Percentiles rank a stretch among this genome's conserved stretches.
These are phyloP conservation scores for Phytophthora quininea DNA, from an alignment of 352 stramenopile species.

Conservation along the genomic window DNA sequence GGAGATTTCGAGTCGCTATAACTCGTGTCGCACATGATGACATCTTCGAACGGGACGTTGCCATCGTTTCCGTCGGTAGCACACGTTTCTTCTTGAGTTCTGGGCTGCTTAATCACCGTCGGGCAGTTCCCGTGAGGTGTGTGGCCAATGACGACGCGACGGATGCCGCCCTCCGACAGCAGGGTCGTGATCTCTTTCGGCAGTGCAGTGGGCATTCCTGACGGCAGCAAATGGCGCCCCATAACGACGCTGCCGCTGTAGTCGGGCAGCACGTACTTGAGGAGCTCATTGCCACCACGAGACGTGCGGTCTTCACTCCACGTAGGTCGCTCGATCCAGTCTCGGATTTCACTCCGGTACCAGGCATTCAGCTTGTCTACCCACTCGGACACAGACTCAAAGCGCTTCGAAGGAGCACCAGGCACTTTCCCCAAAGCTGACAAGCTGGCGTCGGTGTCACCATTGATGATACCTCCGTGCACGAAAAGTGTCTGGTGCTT, in stretches of 20 bases:
- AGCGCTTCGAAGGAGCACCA: conserved; percentile 32
- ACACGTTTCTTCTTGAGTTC: conserved; percentile 15
- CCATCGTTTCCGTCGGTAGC: conserved; percentile 8
- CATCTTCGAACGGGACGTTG: conserved; percentile 60
- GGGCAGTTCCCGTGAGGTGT: conserved; percentile 92
- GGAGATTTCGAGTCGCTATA: conserved; percentile 80
- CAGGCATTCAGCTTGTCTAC: conserved; percentile 85
- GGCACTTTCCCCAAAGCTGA: conserved; percentile 82
- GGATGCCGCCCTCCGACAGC: conserved; percentile 79
- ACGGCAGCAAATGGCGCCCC: conserved; percentile 67
- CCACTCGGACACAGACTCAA: conserved; percentile 56
- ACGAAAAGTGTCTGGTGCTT: conserved; percentile 92
- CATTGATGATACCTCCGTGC: conserved; percentile 88
- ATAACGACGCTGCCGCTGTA: conserved; percentile 75
- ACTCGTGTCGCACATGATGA: conserved; percentile 93
- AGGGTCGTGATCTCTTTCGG: conserved; percentile 47
- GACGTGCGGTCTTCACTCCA: conserved; percentile 65
- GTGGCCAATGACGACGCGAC: conserved; percentile 90
- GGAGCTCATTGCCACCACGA: conserved; percentile 68
- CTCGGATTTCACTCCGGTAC: conserved; percentile 73
- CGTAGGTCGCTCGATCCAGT: conserved; percentile 79
- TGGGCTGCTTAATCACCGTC: conserved; percentile 77
- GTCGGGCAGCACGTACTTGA: conserved; percentile 74
- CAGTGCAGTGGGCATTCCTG: conserved; percentile 77
- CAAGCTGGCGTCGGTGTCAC: conserved; percentile 35